These are phyloP conservation scores for Sphaerulina musiva DNA, from an alignment of 2,329 filamentous ascomycete species.

Conservation along the genomic window DNA sequence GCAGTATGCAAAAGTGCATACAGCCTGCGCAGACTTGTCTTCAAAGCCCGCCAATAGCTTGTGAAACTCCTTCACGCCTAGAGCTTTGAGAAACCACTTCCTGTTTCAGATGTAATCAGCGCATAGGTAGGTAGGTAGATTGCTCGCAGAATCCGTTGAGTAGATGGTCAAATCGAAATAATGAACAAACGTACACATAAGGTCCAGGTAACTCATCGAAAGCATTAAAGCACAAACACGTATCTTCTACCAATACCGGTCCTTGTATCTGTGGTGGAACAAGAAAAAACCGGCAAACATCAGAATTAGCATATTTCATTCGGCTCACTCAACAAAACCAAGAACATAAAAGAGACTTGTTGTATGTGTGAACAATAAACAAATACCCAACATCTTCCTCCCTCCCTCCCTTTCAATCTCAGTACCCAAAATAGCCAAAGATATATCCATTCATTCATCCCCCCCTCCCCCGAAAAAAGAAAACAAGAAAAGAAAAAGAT, in stretches of 20 bases:
- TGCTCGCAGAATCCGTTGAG: background rate
- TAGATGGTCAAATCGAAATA: background rate
- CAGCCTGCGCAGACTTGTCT: constrained; percentile 85
- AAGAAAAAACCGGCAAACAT: background rate
- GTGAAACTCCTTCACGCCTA: constrained; percentile 81
- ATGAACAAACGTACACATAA: constrained; percentile 66
- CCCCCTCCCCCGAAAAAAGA: too few species aligned
- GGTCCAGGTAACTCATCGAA: constrained; percentile 86
- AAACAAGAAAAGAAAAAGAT: too few species aligned
- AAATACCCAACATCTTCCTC: background rate
- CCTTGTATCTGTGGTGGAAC: constrained; percentile 50
- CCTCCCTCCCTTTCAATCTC: constrained; percentile 40
- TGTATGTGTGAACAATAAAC: too few species aligned
- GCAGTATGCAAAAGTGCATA: constrained; percentile 93
- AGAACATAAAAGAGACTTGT: too few species aligned
- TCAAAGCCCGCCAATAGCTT: constrained; percentile 82
- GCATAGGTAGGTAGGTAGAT: background rate
- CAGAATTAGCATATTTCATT: background rate
- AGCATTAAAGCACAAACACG: constrained; percentile 85
- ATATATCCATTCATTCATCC: too few species aligned
- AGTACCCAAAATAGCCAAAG: too few species aligned
- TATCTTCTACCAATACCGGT: constrained; percentile 92
- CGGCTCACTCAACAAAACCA: background rate
- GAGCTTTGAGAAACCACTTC: constrained; percentile 84
- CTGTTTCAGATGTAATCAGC: constrained; percentile 42